These are phyloP conservation scores for Nakataea oryzae DNA, from an alignment of 2,329 filamentous ascomycete species.

Conservation along the genomic window DNA sequence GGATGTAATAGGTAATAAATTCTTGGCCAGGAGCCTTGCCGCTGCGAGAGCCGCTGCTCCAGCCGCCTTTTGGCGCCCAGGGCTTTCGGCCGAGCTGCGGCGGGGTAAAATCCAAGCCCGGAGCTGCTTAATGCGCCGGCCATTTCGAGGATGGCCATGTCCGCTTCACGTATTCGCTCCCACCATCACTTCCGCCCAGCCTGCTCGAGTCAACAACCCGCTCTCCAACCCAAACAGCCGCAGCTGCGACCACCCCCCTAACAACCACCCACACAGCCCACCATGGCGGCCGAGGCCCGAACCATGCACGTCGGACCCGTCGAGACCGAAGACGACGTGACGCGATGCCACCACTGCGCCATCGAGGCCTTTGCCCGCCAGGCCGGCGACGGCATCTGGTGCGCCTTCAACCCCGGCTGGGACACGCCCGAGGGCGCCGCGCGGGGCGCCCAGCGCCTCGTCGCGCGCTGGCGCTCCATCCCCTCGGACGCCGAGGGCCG, in stretches of 20 bases:
- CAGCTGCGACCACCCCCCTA: too few relatives aligned
- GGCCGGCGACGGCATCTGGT: slow-evolving; percentile 38
- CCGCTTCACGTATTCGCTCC: background rate
- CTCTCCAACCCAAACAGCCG: background rate
- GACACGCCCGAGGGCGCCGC: slow-evolving; percentile 33
- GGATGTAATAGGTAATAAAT: background rate
- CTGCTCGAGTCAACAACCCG: too few relatives aligned
- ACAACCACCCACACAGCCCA: too few relatives aligned
- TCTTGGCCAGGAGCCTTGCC: background rate
- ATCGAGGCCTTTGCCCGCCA: slow-evolving; percentile 36
- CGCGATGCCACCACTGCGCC: slow-evolving; percentile 13
- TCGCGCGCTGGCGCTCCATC: slow-evolving; percentile 26
- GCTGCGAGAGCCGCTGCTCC: too few relatives aligned
- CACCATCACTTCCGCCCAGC: background rate
- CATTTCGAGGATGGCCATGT: background rate
- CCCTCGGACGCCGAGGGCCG: slow-evolving; percentile 29
- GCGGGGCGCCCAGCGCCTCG: slow-evolving; percentile 23
- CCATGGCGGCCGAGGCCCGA: background rate
- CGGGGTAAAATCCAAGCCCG: background rate
- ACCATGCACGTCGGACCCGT: slow-evolving; percentile 16
- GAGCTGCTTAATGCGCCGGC: background rate
- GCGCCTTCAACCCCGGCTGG: slow-evolving; percentile 41
- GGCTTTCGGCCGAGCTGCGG: background rate
- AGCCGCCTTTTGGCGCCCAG: too few relatives aligned
- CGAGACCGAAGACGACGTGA: slow-evolving; percentile 16